A percentile compares a stretch with the other conserved stretches of the same genome.
These are phyloP conservation scores for Fusarium nurragi DNA, from an alignment of 2,329 filamentous ascomycete genomes.

Conservation along the genomic window DNA sequence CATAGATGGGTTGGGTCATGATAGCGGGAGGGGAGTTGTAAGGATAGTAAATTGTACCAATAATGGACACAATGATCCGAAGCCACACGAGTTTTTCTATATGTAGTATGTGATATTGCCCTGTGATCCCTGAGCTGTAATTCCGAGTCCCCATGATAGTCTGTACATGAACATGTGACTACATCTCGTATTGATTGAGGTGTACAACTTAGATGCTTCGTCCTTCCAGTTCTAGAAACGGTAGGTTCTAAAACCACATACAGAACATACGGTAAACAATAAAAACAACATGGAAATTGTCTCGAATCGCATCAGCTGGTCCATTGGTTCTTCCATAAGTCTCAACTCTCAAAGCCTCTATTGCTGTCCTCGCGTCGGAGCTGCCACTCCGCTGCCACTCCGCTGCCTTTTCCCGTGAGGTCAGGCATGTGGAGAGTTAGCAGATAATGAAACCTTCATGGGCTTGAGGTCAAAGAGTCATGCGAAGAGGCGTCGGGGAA, in stretches of 20 bases:
- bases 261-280: neutral
- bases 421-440: neutral
- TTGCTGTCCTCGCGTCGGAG: conserved; percentile 5
- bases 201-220: neutral
- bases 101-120: neutral
- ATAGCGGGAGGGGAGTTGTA: conserved; percentile 47
- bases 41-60: conserved; percentile 50
- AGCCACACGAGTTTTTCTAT: conserved; percentile 15
- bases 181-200: neutral
- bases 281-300: conserved; percentile 12
- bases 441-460: neutral
- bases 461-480: neutral
- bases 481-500: neutral
- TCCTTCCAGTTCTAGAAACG: neutral
- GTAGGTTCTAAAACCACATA: neutral
- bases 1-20: conserved; percentile 43
- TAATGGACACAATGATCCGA: conserved; percentile 34
- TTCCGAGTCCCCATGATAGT: too few relatives aligned
- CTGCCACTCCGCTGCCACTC: conserved; percentile 14
- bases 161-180: neutral
- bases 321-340: neutral
- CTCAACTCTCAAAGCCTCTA: neutral
- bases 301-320: conserved; percentile 6
- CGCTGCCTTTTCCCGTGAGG: neutral
- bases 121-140: neutral